Conservation (phyloP, 73 alveolate genomes). For the Paramecium primaurelia region DNA sequence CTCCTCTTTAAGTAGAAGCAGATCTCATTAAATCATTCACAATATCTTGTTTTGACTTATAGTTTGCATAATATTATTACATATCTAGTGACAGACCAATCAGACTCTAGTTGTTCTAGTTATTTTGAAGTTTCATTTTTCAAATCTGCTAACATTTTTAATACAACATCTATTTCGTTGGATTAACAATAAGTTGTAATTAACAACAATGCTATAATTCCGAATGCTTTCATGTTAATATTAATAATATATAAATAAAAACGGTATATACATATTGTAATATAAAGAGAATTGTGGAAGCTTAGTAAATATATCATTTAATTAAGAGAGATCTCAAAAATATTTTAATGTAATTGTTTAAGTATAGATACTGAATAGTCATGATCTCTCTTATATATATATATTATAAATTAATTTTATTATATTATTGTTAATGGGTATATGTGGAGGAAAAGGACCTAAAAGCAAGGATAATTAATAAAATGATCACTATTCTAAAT, state of each 20-base stretch:
- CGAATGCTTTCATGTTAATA: slow-evolving; percentile 13
- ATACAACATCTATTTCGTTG: slow-evolving; percentile 42
- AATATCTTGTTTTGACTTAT: background rate
- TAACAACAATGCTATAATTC: slow-evolving; percentile 13
- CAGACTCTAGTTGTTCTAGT: background rate
- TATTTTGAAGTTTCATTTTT: background rate
- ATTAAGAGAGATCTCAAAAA: background rate
- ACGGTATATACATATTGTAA: background rate
- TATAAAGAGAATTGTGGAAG: background rate
- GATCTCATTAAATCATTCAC: background rate
- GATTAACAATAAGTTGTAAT: background rate
- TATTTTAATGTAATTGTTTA: background rate
- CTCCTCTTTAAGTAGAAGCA: slow-evolving; percentile 30
- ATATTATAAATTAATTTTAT: background rate
- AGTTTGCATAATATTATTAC: background rate
- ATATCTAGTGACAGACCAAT: background rate
- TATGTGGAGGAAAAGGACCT: background rate
- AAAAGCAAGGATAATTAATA: background rate
- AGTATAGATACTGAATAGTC: background rate
- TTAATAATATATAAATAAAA: background rate
- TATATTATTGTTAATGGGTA: background rate
- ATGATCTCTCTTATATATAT: background rate
- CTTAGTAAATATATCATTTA: background rate
- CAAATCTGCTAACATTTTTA: slow-evolving; percentile 5
- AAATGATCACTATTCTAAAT: background rate